phyloP scores from a whole-genome alignment of 495 filamentous ascomycete genomes.

The Aspergillus leporis region DNA sequence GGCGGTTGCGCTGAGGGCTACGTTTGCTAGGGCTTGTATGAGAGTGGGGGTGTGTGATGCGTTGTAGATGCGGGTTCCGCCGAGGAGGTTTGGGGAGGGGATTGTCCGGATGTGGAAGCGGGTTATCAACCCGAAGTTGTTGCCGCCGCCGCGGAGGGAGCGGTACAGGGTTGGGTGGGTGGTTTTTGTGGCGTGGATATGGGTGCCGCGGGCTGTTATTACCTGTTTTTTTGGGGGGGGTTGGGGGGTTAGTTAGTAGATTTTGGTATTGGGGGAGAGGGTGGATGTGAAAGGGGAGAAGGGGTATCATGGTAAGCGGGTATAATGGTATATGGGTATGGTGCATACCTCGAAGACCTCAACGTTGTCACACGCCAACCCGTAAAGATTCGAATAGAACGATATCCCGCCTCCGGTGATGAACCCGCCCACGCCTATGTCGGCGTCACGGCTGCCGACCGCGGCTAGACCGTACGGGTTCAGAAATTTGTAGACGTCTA shows the following conservation, averaged over 20 bases:
- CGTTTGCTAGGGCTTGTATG: background rate
- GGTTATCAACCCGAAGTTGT: constrained; percentile 14
- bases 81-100: background rate
- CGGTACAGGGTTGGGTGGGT: constrained; percentile 30
- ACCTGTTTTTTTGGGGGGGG: background rate
- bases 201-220: constrained; percentile 42
- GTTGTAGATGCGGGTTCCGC: background rate
- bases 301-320: background rate
- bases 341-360: background rate
- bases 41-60: background rate
- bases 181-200: constrained; percentile 42
- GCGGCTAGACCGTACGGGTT: background rate
- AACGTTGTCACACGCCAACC: background rate
- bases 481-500: background rate
- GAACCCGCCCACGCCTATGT: background rate
- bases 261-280: background rate
- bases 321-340: too few relatives aligned
- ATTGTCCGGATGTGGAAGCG: constrained; percentile 11
- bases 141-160: constrained; percentile 27
- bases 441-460: background rate
- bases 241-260: background rate
- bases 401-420: background rate
- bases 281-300: background rate
- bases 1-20: background rate
- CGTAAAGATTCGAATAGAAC: background rate